Percentiles rank a stretch among this genome's conserved stretches.
These are phyloP conservation scores for Pyrenophora graminea DNA, from an alignment of 2,329 filamentous ascomycete species.

Conservation along the genomic window DNA sequence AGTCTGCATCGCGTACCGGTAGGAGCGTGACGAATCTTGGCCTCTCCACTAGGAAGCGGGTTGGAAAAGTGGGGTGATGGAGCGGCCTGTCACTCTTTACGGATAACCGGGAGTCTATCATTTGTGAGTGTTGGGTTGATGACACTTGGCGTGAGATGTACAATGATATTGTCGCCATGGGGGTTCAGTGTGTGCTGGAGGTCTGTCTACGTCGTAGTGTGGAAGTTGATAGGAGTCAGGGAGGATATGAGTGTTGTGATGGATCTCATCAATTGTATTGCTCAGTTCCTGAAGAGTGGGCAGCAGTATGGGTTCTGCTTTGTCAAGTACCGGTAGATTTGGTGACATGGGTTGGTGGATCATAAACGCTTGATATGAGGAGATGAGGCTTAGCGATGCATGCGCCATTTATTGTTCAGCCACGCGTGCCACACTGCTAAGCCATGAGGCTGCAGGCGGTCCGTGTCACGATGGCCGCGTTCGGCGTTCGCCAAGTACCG, in stretches of 20 bases:
- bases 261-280: not conserved
- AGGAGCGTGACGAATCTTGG: conserved; percentile 10
- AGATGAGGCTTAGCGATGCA: conserved; percentile 22
- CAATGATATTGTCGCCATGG: conserved; percentile 14
- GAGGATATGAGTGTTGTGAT: not conserved
- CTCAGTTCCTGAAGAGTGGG: not conserved
- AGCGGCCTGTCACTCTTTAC: conserved; percentile 27
- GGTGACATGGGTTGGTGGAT: conserved; percentile 12
- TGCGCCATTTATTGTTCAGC: conserved; percentile 26
- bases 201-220: too few species aligned
- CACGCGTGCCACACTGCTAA: conserved; percentile 13
- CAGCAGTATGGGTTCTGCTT: not conserved
- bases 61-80: conserved; percentile 31
- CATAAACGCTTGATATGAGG: conserved; percentile 8
- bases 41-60: conserved; percentile 19
- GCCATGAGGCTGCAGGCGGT: conserved; percentile 1
- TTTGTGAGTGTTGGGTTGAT: conserved; percentile 21
- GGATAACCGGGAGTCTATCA: conserved; percentile 27
- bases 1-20: conserved; percentile 11
- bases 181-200: not conserved
- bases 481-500: not conserved
- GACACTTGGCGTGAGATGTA: conserved; percentile 32
- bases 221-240: not conserved
- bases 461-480: conserved; percentile 3
- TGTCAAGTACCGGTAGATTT: not conserved